phyloP scores from a whole-genome alignment of 192 early-diverging fungal species.

The Umbelopsis vinacea region DNA sequence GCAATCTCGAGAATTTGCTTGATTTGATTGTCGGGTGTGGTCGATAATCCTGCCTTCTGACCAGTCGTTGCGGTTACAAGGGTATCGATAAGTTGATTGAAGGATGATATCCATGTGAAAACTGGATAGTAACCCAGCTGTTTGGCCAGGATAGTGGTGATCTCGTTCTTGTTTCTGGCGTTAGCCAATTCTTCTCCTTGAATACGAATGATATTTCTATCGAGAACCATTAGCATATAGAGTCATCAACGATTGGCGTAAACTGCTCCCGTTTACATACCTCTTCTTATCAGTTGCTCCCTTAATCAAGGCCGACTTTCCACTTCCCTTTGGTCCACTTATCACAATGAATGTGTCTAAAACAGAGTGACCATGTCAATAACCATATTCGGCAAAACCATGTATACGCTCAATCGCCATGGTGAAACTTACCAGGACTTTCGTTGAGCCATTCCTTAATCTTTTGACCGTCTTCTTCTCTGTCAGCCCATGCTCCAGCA shows the following conservation, averaged over 20 bases:
- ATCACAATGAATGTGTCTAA: slow-evolving; percentile 85
- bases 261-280: slow-evolving; percentile 30
- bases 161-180: slow-evolving; percentile 70
- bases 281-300: slow-evolving; percentile 67
- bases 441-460: slow-evolving; percentile 63
- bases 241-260: not conserved
- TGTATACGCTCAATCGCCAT: not conserved
- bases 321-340: slow-evolving; percentile 82
- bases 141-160: slow-evolving; percentile 76
- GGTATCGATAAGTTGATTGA: slow-evolving; percentile 79
- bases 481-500: slow-evolving; percentile 55
- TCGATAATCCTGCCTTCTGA: slow-evolving; percentile 81
- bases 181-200: slow-evolving; percentile 79
- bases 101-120: slow-evolving; percentile 77
- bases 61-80: slow-evolving; percentile 89
- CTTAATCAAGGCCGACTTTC: slow-evolving; percentile 78
- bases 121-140: slow-evolving; percentile 94
- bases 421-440: slow-evolving; percentile 46
- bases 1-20: slow-evolving; percentile 83
- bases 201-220: slow-evolving; percentile 45
- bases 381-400: not conserved
- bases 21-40: slow-evolving; percentile 83
- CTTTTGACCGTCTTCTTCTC: slow-evolving; percentile 58
- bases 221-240: not conserved
- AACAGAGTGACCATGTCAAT: not conserved